Evolutionary conservation across 345 rosid species (phyloP).

Genomic region (Melaleuca alternifolia): DNA sequence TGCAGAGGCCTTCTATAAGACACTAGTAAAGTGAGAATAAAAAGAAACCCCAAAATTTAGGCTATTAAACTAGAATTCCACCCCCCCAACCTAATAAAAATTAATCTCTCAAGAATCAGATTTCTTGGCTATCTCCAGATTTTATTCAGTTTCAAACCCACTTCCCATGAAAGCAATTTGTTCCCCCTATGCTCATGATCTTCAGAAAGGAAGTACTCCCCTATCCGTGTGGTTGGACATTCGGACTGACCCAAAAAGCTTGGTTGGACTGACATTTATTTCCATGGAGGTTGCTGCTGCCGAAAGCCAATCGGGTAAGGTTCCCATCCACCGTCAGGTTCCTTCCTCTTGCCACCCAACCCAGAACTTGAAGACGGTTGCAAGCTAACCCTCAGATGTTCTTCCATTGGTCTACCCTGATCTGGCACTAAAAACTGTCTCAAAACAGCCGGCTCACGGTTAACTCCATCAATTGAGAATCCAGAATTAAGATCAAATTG

Average conservation of each 20-base stretch:
- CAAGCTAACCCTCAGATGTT: constrained; percentile 37
- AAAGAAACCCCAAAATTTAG: constrained; percentile 20
- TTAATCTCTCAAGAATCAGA: neutral
- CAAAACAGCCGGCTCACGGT: constrained; percentile 34
- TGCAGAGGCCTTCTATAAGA: constrained; percentile 23
- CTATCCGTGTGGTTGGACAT: constrained; percentile 2
- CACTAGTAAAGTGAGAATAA: constrained; percentile 15
- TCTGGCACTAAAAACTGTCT: constrained; percentile 54
- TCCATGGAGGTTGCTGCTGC: constrained; percentile 72
- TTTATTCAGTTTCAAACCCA: constrained; percentile 30
- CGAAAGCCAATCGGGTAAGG: constrained; percentile 20
- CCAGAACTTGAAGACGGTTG: constrained; percentile 57
- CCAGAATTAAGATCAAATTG: constrained; percentile 64
- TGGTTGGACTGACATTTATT: constrained; percentile 9
- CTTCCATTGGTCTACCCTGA: constrained; percentile 45
- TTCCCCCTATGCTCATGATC: constrained; percentile 4
- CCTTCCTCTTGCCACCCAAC: constrained; percentile 69
- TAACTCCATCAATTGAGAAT: constrained; percentile 50
- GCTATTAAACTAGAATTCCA: constrained; percentile 22
- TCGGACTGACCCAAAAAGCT: neutral
- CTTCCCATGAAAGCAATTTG: constrained; percentile 20
- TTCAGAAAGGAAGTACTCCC: constrained; percentile 11
- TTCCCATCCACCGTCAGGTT: constrained; percentile 79
- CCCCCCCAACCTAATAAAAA: constrained; percentile 18
- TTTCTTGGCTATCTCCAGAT: constrained; percentile 4